phyloP scores from a whole-genome alignment of 139 green algal genomes.

The Ostreobium quekettii region DNA sequence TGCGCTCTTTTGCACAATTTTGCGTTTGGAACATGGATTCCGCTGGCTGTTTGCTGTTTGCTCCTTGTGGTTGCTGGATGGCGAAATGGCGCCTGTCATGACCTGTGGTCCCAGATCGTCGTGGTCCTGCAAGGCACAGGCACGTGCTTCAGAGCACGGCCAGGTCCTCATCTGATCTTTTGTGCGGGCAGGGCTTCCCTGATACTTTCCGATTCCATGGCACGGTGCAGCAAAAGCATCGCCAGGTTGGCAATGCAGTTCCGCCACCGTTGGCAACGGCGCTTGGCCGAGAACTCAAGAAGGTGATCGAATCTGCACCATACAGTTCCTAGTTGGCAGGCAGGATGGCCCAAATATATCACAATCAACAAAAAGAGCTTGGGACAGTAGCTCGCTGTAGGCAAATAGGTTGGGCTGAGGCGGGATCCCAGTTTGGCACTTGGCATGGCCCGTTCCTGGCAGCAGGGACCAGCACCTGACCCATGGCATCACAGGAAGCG shows the following conservation, averaged over 20 bases:
- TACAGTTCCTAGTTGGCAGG: too few relatives aligned
- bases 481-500: too few relatives aligned
- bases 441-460: too few relatives aligned
- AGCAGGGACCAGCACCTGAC: too few relatives aligned
- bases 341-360: too few relatives aligned
- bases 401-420: too few relatives aligned
- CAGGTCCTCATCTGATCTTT: not conserved
- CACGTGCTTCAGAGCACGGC: constrained; percentile 13
- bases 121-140: constrained; percentile 39
- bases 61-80: not conserved
- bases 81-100: not conserved
- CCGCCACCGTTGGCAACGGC: constrained; percentile 75
- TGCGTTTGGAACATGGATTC: not conserved
- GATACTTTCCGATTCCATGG: constrained; percentile 74
- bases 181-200: constrained; percentile 65
- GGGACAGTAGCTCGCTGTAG: too few relatives aligned
- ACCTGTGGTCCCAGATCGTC: not conserved
- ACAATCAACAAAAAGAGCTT: too few relatives aligned
- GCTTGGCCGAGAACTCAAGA: constrained; percentile 63
- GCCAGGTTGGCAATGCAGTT: constrained; percentile 88
- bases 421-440: too few relatives aligned
- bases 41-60: not conserved
- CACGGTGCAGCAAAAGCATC: constrained; percentile 74
- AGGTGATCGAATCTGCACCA: constrained; percentile 48
- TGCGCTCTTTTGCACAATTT: too few relatives aligned